These are phyloP conservation scores for Debaryomycetaceae sp. DNA, from an alignment of 1,139 yeast genomes.

Conservation along the genomic window DNA sequence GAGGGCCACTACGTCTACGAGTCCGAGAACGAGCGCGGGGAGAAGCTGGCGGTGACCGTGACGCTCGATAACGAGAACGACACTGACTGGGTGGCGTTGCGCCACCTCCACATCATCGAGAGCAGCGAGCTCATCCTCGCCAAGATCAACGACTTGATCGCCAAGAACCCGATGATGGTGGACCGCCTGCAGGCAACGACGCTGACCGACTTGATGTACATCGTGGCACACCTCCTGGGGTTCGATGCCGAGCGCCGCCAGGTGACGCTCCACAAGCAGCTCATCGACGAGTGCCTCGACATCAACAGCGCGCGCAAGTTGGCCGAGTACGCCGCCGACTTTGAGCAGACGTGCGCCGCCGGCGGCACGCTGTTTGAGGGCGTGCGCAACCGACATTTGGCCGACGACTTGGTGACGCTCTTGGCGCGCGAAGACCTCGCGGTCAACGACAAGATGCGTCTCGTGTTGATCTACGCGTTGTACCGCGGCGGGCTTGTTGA, in stretches of 20 bases:
- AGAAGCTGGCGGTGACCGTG: conserved; percentile 33
- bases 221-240: conserved; percentile 64
- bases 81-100: conserved; percentile 67
- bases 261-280: conserved; percentile 53
- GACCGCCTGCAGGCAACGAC: conserved; percentile 59
- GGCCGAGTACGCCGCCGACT: conserved; percentile 59
- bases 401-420: conserved; percentile 60
- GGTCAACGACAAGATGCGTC: conserved; percentile 66
- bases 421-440: conserved; percentile 51
- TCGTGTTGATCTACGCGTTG: conserved; percentile 72
- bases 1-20: conserved; percentile 56
- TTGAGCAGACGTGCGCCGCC: conserved; percentile 73
- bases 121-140: conserved; percentile 62
- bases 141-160: conserved; percentile 62
- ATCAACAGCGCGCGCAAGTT: conserved; percentile 49
- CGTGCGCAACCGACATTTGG: conserved; percentile 55
- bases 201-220: conserved; percentile 57
- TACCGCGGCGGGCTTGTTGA: conserved; percentile 83
- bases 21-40: conserved; percentile 61
- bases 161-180: conserved; percentile 68
- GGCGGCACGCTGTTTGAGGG: conserved; percentile 75
- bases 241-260: conserved; percentile 65
- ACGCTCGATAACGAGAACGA: conserved; percentile 60
- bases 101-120: conserved; percentile 76
- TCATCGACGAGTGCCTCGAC: conserved; percentile 56